Evolutionary conservation across 2,329 filamentous ascomycete species (phyloP), one percentile per base, ranked within the genome.

Genomic region (Hypoxylon sp.): DNA sequence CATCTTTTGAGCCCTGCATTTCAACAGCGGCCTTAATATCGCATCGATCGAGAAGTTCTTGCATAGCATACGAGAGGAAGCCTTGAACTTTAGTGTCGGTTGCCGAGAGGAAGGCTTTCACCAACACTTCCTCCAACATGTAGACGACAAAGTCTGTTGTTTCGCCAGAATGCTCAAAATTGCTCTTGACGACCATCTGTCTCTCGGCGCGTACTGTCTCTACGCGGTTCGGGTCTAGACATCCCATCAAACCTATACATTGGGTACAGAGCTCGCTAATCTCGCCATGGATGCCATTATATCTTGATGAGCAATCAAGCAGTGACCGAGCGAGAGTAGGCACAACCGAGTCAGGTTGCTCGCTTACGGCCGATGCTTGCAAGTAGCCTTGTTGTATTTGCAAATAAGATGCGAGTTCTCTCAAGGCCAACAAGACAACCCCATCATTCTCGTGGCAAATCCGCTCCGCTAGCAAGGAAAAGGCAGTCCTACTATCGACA

Each of bases 11-110:
- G 3, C 79, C 78, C 37, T 79, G 76, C 74, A 77, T 76, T 28
- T 75, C 76, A 53, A 81, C 83, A 0, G 85, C 86, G 10, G 85
- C 81, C 61, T 84, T 88, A 72, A 97, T 89, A 26, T 91, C 89
- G 72, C 91, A 92, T 68, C 90, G 88, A 46, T 89, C 89, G 3
- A 98, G 84, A 41, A 98, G 84, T 71, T 97, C 91, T 77, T 99
- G 95, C 89, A 99, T 97, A 1, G 91, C 92, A 77, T 91, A 99
- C 1, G 94, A 94, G 17, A 99, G 83, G 74, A 96, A 97, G 0
- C 93, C 94, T 76, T 98, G 95, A 5, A 93, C 85, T 68, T 88
- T 89, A 1, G 93, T 91, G 74, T 97, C 96, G 0, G 91, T 95
- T 1, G 92, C 91, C 1, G 94, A 97, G 44, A 97, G 82, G 73